These are phyloP conservation scores for Hyaloscypha variabilis DNA, from an alignment of 495 filamentous ascomycete genomes.

Conservation along the genomic window DNA sequence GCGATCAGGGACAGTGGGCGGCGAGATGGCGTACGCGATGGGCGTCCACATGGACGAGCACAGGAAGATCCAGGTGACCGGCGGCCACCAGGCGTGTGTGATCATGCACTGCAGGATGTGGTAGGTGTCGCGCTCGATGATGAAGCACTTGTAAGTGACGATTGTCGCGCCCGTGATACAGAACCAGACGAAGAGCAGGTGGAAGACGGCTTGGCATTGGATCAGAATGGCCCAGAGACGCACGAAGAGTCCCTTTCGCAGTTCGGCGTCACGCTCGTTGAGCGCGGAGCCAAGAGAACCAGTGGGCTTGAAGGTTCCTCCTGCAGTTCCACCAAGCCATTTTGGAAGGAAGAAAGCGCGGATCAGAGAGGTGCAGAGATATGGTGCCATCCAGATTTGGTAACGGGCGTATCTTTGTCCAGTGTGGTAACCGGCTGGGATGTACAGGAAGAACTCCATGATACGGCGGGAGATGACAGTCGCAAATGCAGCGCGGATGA, in stretches of 20 bases:
- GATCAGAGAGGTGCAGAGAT: conserved; percentile 45
- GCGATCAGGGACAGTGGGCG: conserved; percentile 43
- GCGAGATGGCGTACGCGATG: conserved; percentile 45
- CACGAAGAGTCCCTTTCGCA: conserved; percentile 5
- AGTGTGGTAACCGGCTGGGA: conserved; percentile 47
- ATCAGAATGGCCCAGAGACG: conserved; percentile 18
- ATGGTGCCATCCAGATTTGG: conserved; percentile 50
- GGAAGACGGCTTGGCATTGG: conserved; percentile 19
- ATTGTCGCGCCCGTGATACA: conserved; percentile 40
- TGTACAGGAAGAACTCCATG: conserved; percentile 43
- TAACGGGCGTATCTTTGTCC: conserved; percentile 44
- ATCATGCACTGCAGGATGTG: conserved; percentile 41
- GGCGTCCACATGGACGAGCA: conserved; percentile 39
- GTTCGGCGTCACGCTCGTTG: conserved; percentile 20
- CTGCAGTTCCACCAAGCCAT: conserved; percentile 33
- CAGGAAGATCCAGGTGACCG: conserved; percentile 41
- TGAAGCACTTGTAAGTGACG: conserved; percentile 42
- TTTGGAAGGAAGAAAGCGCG: conserved; percentile 47
- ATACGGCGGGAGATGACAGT: conserved; percentile 41
- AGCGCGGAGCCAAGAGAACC: conserved; percentile 20
- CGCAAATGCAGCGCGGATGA: conserved; percentile 47
- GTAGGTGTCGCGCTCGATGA: conserved; percentile 29
- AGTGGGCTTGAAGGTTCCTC: conserved; percentile 18
- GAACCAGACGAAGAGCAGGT: conserved; percentile 41
- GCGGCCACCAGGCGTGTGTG: conserved; percentile 51